Evolutionary conservation across 192 early-diverging fungal genomes (phyloP).

Genomic region (Nowakowskiella sp.): DNA sequence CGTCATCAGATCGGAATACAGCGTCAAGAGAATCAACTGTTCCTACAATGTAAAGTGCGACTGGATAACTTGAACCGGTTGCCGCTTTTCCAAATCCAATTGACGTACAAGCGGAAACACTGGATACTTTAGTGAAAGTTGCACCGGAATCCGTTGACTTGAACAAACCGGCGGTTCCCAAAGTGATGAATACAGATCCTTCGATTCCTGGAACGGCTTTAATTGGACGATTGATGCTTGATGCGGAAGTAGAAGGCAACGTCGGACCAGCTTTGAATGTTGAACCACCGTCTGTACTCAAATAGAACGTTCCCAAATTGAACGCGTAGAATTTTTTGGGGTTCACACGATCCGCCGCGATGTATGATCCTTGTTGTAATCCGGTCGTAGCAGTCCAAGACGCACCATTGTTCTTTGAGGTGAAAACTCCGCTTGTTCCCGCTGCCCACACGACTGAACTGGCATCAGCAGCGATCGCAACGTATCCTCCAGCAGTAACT

Average conservation of each 20-base stretch:
- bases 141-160: constrained; percentile 2
- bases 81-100: constrained; percentile 5
- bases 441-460: constrained; percentile 3
- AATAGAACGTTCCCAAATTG: constrained; percentile 13
- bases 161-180: constrained; percentile 3
- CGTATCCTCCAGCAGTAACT: constrained; percentile 6
- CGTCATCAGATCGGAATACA: constrained; percentile 20
- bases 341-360: constrained; percentile 24
- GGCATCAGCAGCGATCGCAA: constrained; percentile 5
- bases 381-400: neutral
- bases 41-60: constrained; percentile 5
- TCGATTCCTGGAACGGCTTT: constrained; percentile 20
- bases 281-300: constrained; percentile 3
- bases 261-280: constrained; percentile 8
- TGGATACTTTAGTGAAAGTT: constrained; percentile 1
- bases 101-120: constrained; percentile 2
- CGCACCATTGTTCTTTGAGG: neutral
- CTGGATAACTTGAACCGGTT: constrained; percentile 1
- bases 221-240: constrained; percentile 13
- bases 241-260: constrained; percentile 5
- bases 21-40: neutral
- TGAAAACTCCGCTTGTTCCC: neutral
- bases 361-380: neutral
- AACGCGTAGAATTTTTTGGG: constrained; percentile 15
- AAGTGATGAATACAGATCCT: constrained; percentile 20